Evolutionary conservation across 2,329 filamentous ascomycete genomes (phyloP), one percentile per base, ranked within the genome.

Genomic region (Incumbomyces delicatus): DNA sequence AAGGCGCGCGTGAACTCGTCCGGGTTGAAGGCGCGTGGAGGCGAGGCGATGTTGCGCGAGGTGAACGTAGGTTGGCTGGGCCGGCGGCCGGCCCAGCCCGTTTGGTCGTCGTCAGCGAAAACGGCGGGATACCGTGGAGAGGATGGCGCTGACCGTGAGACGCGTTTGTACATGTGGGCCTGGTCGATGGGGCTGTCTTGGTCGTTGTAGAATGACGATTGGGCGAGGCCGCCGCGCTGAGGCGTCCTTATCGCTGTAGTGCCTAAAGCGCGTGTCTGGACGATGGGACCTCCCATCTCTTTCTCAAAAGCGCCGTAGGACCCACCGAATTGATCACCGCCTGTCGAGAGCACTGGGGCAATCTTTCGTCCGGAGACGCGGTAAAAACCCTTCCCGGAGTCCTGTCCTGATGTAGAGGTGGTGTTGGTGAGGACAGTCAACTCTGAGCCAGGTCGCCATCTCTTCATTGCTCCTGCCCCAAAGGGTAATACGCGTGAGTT

Each of bases 331-430:
- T 45, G 42, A 51, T 72, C 69, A 22, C 69, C 69, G 10, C 68
- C 68, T 18, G 66, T 65, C 14, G 63, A 62, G n/a, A 72, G 58
- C 2, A 71, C 69, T 2, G 70, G 66, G 12, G 64, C 61, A 14
- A 73, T 65, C 47, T 73, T 73, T 22, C 70, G 61, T 10, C 70
- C 70, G 6, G 68, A 68, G 18, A 73, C 64, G 52, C 70, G 71
- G 50, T 72, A 69, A 51, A 73, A 73, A 2, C 70, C 70, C 7
- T 68, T 66, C 49, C 73, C 70, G 41, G 65, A 66, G 32, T 57
- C 53, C 36, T 40, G 33, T 6, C 38, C 46, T 29, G 44, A 50
- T 8, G 47, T 45, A 5, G 50, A 49, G 6, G 53, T 54, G 6
- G 64, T 55, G 14, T 50, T 57, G 2, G 65, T 63, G 13, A 60